Percentiles rank a stretch among this genome's conserved stretches.
phyloP scores from a whole-genome alignment of 345 rosid genomes.

The Abelmoschus esculentus region DNA sequence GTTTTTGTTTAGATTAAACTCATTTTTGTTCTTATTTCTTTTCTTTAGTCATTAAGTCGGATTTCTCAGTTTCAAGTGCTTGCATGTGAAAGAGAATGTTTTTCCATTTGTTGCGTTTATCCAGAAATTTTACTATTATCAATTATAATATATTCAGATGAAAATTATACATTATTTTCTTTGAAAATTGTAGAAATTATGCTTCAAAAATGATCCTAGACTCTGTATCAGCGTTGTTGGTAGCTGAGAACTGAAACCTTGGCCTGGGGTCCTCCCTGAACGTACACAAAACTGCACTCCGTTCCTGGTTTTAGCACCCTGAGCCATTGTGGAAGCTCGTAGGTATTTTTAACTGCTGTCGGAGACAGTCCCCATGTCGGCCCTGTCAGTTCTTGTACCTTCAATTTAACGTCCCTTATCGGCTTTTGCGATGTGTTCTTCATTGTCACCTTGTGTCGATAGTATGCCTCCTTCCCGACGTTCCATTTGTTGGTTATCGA shows the following conservation, averaged over 20 bases:
- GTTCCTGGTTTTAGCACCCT: slow-evolving; percentile 38
- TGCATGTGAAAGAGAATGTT: too few relatives aligned
- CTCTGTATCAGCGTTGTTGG: too few relatives aligned
- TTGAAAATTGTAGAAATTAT: too few relatives aligned
- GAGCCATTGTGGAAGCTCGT: slow-evolving; percentile 46
- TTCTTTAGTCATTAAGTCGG: background rate
- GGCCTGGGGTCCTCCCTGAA: slow-evolving; percentile 75
- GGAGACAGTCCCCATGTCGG: slow-evolving; percentile 56
- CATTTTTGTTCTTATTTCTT: background rate
- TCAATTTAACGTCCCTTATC: slow-evolving; percentile 30
- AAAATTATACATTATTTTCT: too few relatives aligned
- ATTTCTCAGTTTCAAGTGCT: background rate
- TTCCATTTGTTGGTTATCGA: slow-evolving; percentile 50
- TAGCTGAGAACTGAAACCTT: too few relatives aligned
- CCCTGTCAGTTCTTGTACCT: slow-evolving; percentile 40
- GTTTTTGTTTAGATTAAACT: background rate
- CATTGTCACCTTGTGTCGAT: slow-evolving; percentile 60
- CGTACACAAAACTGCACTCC: slow-evolving; percentile 46
- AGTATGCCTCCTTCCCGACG: slow-evolving; percentile 34
- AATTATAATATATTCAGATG: too few relatives aligned
- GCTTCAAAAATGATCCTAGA: too few relatives aligned
- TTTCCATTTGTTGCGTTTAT: too few relatives aligned
- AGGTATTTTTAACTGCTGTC: slow-evolving; percentile 21
- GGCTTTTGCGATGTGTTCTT: slow-evolving; percentile 54
- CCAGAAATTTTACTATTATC: too few relatives aligned